phyloP scores from a whole-genome alignment of 352 stramenopile genomes.

The Globisporangium echinulatum region DNA sequence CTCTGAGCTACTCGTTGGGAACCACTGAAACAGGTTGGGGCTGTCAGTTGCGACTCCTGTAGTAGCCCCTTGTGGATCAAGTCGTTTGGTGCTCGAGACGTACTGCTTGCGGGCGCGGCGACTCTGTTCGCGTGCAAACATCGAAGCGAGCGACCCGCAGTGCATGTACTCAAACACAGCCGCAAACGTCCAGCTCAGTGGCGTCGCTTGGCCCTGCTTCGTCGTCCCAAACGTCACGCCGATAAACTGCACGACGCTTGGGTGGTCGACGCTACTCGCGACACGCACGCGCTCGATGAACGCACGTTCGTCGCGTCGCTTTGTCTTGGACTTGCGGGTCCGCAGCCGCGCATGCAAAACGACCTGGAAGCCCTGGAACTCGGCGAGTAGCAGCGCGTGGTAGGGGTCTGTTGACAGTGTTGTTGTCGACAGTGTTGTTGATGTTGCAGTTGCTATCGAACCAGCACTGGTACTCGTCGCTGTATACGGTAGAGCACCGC shows the following conservation, averaged over 20 bases:
- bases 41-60: constrained; percentile 1
- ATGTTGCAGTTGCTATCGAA: no score
- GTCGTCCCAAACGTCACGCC: constrained; percentile 56
- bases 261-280: constrained; percentile 49
- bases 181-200: constrained; percentile 50
- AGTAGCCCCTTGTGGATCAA: constrained; percentile 15
- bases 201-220: constrained; percentile 11
- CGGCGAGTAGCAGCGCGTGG: constrained; percentile 39
- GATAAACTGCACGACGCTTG: constrained; percentile 75
- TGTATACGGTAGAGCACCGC: constrained; percentile 17
- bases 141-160: constrained; percentile 41
- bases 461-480: constrained; percentile 5
- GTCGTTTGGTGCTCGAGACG: constrained; percentile 2
- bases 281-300: constrained; percentile 70
- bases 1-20: constrained; percentile 23
- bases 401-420: constrained; percentile 3
- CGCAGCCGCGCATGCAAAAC: constrained; percentile 54
- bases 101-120: constrained; percentile 54
- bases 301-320: constrained; percentile 29
- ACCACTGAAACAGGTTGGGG: constrained; percentile 53
- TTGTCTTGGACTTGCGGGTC: constrained; percentile 26
- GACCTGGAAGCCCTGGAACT: constrained; percentile 69
- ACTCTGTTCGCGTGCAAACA: constrained; percentile 53
- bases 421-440: no score
- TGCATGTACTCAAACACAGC: constrained; percentile 79